phyloP scores from a whole-genome alignment of 306 rosid species.

The Rosa chinensis region DNA sequence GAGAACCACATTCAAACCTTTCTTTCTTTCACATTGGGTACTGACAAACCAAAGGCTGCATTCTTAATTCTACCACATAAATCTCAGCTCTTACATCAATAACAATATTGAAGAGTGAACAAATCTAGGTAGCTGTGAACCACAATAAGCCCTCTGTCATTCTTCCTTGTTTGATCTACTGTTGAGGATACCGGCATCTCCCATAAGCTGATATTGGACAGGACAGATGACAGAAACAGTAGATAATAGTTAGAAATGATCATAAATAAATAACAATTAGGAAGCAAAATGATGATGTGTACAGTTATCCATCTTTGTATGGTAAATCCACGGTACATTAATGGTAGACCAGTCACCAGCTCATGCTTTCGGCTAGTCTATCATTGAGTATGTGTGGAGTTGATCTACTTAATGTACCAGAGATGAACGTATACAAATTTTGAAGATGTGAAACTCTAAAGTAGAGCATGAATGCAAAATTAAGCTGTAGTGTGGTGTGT shows the following conservation, averaged over 20 bases:
- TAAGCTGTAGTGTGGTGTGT: neutral
- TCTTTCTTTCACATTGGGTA: constrained; percentile 10
- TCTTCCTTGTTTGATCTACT: constrained; percentile 17
- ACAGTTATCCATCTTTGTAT: no score
- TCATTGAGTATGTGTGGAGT: no score
- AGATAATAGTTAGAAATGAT: neutral
- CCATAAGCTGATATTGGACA: constrained; percentile 37
- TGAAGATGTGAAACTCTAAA: neutral
- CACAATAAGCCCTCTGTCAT: neutral
- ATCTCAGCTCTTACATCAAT: neutral
- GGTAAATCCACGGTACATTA: no score
- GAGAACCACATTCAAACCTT: neutral
- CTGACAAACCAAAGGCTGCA: neutral
- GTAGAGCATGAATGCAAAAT: neutral
- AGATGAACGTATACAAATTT: neutral
- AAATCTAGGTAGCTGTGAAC: constrained; percentile 30
- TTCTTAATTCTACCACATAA: neutral
- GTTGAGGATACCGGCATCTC: constrained; percentile 48
- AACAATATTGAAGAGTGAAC: neutral
- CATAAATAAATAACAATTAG: neutral
- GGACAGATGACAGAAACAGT: neutral
- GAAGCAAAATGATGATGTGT: no score
- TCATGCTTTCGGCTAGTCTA: neutral
- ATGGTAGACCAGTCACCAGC: neutral
- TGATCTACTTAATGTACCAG: neutral